Evolutionary conservation across 108 stramenopile species (phyloP).

Genomic region (Schizochytrium sp.): DNA sequence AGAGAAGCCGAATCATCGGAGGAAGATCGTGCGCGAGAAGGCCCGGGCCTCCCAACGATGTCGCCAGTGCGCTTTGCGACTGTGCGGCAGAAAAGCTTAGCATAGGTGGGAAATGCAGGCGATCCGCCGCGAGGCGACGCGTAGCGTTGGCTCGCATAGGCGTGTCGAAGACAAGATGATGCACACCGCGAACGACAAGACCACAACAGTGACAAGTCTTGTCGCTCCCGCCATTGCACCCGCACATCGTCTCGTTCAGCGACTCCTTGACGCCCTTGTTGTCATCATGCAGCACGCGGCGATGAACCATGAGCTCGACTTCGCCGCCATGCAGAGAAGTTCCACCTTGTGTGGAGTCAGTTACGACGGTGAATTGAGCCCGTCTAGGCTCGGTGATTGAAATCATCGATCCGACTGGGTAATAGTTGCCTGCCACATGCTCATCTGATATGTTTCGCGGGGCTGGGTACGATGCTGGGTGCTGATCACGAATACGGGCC

Average conservation of each 20-base stretch:
- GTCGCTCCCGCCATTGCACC: conserved; percentile 56
- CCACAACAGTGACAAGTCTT: conserved; percentile 64
- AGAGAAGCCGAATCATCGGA: conserved; percentile 58
- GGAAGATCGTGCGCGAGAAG: conserved; percentile 35
- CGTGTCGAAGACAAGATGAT: conserved; percentile 61
- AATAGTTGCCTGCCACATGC: conserved; percentile 87
- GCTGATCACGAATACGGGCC: conserved; percentile 47
- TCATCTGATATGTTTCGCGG: conserved; percentile 64
- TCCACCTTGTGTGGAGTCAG: conserved; percentile 80
- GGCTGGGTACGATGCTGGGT: conserved; percentile 47
- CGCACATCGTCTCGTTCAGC: conserved; percentile 33
- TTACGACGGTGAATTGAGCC: conserved; percentile 47
- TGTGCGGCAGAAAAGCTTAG: conserved; percentile 44
- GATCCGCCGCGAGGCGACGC: conserved; percentile 61
- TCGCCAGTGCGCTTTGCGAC: background rate
- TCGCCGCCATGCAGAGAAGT: conserved; percentile 67
- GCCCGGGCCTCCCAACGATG: background rate
- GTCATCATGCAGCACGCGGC: conserved; percentile 52
- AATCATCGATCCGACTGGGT: conserved; percentile 83
- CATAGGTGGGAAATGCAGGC: conserved; percentile 56
- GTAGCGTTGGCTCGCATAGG: conserved; percentile 49
- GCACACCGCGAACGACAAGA: conserved; percentile 65
- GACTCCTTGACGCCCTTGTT: conserved; percentile 39
- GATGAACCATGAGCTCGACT: conserved; percentile 86
- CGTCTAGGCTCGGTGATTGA: conserved; percentile 62